phyloP scores from a whole-genome alignment of 2,329 filamentous ascomycete genomes.

The Verticillium isaacii region DNA sequence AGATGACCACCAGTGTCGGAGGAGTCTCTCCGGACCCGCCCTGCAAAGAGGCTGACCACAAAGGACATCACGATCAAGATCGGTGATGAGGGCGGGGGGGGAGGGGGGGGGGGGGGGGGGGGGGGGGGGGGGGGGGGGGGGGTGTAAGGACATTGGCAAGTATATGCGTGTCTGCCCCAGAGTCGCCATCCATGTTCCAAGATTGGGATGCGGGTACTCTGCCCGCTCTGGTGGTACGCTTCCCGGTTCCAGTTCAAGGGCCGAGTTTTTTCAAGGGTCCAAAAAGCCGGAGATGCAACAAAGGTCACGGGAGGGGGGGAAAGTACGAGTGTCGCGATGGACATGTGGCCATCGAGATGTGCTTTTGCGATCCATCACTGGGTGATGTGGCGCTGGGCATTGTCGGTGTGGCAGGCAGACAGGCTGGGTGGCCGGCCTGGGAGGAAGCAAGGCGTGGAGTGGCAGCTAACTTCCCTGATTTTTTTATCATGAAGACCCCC shows the following conservation, averaged over 20 bases:
- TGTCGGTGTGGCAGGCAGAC: neutral
- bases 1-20: no score
- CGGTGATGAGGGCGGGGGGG: no score
- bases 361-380: neutral
- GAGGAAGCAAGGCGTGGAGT: neutral
- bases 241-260: neutral
- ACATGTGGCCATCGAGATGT: neutral
- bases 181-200: neutral
- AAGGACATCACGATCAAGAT: no score
- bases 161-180: no score
- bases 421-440: neutral
- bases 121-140: no score
- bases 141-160: no score
- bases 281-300: neutral
- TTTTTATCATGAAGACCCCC: no score
- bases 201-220: neutral
- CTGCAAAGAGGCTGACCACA: no score
- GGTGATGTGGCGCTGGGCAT: neutral
- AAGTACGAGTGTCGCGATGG: neutral
- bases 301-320: neutral
- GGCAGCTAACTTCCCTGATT: neutral
- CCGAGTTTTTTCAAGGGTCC: neutral
- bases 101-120: no score
- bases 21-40: no score
- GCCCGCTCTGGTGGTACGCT: neutral